Evolutionary conservation across 2,329 filamentous ascomycete genomes (phyloP).

Genomic region (Venturia effusa): DNA sequence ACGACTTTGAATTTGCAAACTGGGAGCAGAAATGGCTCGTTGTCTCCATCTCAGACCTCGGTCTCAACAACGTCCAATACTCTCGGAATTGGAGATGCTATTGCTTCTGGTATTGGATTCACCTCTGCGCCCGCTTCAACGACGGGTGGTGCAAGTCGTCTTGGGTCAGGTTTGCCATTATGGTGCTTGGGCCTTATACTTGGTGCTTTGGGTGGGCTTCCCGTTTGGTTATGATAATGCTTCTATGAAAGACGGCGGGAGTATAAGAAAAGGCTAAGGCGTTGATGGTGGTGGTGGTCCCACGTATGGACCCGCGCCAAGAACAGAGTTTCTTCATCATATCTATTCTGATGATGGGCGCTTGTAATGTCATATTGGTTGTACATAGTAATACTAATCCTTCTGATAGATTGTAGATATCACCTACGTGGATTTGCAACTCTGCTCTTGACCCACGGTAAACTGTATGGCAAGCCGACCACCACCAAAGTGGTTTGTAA

Average conservation of each 20-base stretch:
- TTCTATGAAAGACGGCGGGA: background rate
- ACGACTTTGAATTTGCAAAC: background rate
- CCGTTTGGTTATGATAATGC: constrained; percentile 2
- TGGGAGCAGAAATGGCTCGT: background rate
- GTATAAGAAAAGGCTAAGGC: background rate
- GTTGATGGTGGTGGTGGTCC: background rate
- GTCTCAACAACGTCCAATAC: background rate
- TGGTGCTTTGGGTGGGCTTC: background rate
- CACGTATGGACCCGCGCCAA: background rate
- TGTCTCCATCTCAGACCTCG: too few relatives aligned
- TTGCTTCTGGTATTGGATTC: constrained; percentile 4
- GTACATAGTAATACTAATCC: background rate
- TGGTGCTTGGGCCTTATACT: background rate
- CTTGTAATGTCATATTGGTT: background rate
- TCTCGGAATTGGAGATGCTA: constrained; percentile 4
- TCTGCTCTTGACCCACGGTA: background rate
- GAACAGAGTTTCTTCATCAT: background rate
- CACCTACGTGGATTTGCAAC: too few relatives aligned
- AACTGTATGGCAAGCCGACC: too few relatives aligned
- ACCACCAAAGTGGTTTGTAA: too few relatives aligned
- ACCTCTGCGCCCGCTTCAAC: background rate
- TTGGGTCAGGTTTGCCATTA: background rate
- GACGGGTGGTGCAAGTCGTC: background rate
- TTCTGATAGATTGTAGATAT: background rate
- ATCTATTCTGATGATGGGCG: background rate